phyloP scores from a whole-genome alignment of 2,329 filamentous ascomycete genomes.

The Pestalotiopsis sp. region DNA sequence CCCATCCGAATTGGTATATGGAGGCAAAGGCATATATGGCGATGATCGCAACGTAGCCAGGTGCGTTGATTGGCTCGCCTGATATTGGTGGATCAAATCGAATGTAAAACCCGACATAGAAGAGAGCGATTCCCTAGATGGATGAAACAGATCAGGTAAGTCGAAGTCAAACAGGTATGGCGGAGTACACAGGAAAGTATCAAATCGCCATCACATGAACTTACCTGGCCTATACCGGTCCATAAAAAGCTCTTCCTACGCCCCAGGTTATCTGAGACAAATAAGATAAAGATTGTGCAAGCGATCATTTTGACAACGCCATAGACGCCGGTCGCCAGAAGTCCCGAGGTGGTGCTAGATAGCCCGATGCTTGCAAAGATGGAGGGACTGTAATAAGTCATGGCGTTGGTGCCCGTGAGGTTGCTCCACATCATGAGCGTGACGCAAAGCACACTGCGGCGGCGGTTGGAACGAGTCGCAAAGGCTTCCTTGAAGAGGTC shows the following conservation, averaged over 20 bases:
- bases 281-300: conserved; percentile 66
- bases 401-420: conserved; percentile 49
- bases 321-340: conserved; percentile 76
- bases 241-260: conserved; percentile 62
- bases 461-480: conserved; percentile 42
- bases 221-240: conserved; percentile 63
- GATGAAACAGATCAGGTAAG: too few relatives aligned
- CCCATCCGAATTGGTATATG: conserved; percentile 72
- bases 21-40: conserved; percentile 74
- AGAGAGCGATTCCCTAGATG: conserved; percentile 51
- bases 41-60: conserved; percentile 71
- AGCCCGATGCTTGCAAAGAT: conserved; percentile 71
- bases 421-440: conserved; percentile 56
- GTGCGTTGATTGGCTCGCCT: conserved; percentile 51
- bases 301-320: conserved; percentile 71
- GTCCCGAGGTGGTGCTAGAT: conserved; percentile 53
- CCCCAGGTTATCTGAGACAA: conserved; percentile 71
- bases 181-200: too few relatives aligned
- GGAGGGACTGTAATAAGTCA: conserved; percentile 69
- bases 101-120: conserved; percentile 73
- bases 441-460: conserved; percentile 50
- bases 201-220: too few relatives aligned
- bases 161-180: too few relatives aligned
- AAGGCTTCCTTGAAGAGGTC: conserved; percentile 30
- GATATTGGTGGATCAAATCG: conserved; percentile 60